A percentile compares a stretch with the other conserved stretches of the same genome.
Conservation (phyloP, 2,329 filamentous ascomycete species). For the Cladosporium sp. region DNA sequence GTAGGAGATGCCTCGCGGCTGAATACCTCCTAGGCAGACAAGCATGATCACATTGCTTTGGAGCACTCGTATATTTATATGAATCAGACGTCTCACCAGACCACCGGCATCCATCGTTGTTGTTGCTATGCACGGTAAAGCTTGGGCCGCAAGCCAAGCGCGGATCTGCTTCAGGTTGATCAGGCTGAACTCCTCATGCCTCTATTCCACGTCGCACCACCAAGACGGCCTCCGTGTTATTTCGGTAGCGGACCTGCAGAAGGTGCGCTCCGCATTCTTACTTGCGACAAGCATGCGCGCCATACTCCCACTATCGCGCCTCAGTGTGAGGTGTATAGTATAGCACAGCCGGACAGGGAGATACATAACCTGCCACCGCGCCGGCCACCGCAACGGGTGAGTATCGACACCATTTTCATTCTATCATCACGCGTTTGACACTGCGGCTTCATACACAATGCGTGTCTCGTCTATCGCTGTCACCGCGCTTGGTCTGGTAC, state of each 20-base stretch:
- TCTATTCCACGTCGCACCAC: slow-evolving; percentile 8
- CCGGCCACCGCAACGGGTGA: neutral
- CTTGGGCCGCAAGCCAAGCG: slow-evolving; percentile 8
- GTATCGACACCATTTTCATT: neutral
- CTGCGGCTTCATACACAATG: slow-evolving; percentile 5
- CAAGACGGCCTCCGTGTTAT: slow-evolving; percentile 4
- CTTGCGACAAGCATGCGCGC: slow-evolving; percentile 5
- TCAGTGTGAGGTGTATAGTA: slow-evolving; percentile 3
- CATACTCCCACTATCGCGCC: neutral
- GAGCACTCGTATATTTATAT: neutral
- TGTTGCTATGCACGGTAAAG: neutral
- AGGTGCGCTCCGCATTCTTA: slow-evolving; percentile 6
- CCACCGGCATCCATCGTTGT: neutral
- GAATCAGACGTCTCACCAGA: neutral
- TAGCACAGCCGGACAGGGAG: neutral
- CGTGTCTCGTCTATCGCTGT: slow-evolving; percentile 6
- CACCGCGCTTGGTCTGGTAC: slow-evolving; percentile 12
- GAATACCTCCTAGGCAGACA: neutral
- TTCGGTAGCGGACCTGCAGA: slow-evolving; percentile 9
- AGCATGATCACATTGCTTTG: neutral
- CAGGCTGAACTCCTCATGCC: neutral
- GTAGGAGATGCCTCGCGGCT: neutral
- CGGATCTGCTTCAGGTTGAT: slow-evolving; percentile 1
- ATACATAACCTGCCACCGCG: slow-evolving; percentile 7
- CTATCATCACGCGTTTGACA: slow-evolving; percentile 5